Evolutionary conservation across 2,329 filamentous ascomycete species (phyloP), one percentile per base, ranked within the genome.

Genomic region (Cryphonectria naterciae): DNA sequence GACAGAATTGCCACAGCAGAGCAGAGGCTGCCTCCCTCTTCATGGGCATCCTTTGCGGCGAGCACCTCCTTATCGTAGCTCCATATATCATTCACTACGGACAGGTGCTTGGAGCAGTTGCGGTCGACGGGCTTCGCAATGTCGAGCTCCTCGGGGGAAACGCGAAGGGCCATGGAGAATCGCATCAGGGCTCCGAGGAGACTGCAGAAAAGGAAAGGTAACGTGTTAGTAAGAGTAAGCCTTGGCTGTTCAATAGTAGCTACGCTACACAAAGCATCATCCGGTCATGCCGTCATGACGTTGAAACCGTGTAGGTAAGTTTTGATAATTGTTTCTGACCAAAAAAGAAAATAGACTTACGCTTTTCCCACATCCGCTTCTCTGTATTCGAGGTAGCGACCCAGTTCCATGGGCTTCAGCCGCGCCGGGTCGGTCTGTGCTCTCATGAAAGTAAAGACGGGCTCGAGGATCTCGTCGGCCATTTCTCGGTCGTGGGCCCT

Each of bases 11-110:
- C 67, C 0, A 82, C 80, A 0, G 76, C 72, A 6, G 77, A 77
- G 73, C 79, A 80, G 0, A 83, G 74, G 1, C 74, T 66, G 0
- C 72, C 71, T 7, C 80, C 80, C 46, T 76, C 73, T 73, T 73
- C 15, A 35, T 70, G 65, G 39, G 46, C 65, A 60, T 7, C 65
- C 68, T 68, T 73, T 13, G 32, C 74, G 37, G 46, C 73, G 32
- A 32, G 68, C 37, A 68, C 74, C 46, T 83, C 82, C 73, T 84
- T 84, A n/a, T 83, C 80, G 60, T 70, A 83, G 72, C 77, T 80
- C 68, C 74, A 80, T 70, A 83, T 82, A 70, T 84, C 82, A 74
- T 83, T 83, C 39, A 84, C 74, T 7, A 83, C 73, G 2, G 80
- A 79, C 60, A 83, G 75, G 61, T 83, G 82, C 71, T 79, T 79